These are phyloP conservation scores for Iberis pinnata DNA, from an alignment of 345 rosid genomes.

Conservation along the genomic window DNA sequence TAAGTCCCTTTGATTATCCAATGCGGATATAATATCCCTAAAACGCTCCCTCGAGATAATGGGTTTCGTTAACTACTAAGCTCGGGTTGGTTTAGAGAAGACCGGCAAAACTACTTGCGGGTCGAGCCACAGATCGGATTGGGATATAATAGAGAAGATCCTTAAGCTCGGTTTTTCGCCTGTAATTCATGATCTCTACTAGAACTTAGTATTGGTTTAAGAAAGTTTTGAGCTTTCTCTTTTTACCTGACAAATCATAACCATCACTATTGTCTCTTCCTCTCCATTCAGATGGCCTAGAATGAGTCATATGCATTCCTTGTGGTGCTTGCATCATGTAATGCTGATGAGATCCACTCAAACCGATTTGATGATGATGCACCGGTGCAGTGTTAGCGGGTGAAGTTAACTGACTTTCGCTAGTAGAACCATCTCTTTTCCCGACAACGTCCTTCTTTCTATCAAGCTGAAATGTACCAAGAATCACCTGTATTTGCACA, in stretches of 20 bases:
- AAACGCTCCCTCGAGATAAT: no score
- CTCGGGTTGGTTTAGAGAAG: no score
- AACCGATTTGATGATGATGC: slow-evolving; percentile 19
- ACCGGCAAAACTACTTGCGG: no score
- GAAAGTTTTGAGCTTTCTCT: neutral
- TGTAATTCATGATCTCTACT: no score
- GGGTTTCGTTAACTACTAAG: no score
- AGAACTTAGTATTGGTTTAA: neutral
- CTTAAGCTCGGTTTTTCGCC: no score
- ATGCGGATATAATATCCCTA: no score
- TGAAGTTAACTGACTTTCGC: slow-evolving; percentile 45
- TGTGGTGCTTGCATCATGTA: slow-evolving; percentile 47
- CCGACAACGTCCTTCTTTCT: slow-evolving; percentile 38
- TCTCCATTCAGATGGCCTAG: slow-evolving; percentile 49
- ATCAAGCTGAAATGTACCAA: slow-evolving; percentile 61
- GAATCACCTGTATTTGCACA: slow-evolving; percentile 45
- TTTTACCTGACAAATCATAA: slow-evolving; percentile 51
- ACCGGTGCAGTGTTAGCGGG: slow-evolving; percentile 39
- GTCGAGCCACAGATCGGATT: no score
- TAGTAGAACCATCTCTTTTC: slow-evolving; percentile 41
- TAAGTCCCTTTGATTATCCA: no score
- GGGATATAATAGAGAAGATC: no score
- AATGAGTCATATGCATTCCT: slow-evolving; percentile 40
- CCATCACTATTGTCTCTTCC: slow-evolving; percentile 9
- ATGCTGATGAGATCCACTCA: slow-evolving; percentile 35